Evolutionary conservation across 192 early-diverging fungal genomes (phyloP), one percentile per base, ranked within the genome.

Genomic region (Piromyces finnis): DNA sequence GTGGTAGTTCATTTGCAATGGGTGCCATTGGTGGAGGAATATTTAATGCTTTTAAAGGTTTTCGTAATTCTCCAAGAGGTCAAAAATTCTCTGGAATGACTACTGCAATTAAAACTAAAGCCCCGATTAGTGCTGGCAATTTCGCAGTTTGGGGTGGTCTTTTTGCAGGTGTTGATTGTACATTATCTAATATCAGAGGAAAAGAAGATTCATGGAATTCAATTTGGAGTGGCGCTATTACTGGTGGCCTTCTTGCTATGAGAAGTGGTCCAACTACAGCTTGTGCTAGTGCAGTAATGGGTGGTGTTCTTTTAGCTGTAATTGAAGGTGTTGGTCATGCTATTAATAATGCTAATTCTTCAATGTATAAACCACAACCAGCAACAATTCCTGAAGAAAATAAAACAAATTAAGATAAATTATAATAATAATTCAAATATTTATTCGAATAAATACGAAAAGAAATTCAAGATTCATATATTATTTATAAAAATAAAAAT

Each of bases 151-250:
- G 98, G 98, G 96, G 97, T 83, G 95, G 96, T 77, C 90, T 99
- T 82, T 99, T 98, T 85, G 96, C 95, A 78, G 94, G 97, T 7
- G 95, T 96, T 82, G 98, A 99, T 85, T 99, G 98, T 85, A 92
- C 91, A 77, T 87, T 99, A 79, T 95, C 95, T 82, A 91, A 93
- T 79, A 86, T 98, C 36, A 91, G 98, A 85, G 95, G 95, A 84
- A 98, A 97, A 92, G 98, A 99, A 83, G 98, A 99, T 87, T 93
- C 95, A 27, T 99, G 97, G 97, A 99, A 99, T 86, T 89, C 97
- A 16, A 99, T 99, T 81, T 86, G 92, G 78, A 93, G 94, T 27
- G 98, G 98, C 79, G 94, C 94, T 78, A 90, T 96, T 78, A 98
- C 98, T 2, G 97, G 98, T 77, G 98, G 95, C 14, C 88, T 97